Percentiles rank a stretch among this genome's conserved stretches.
These are phyloP conservation scores for Passiflora organensis DNA, from an alignment of 345 rosid species.

Conservation along the genomic window DNA sequence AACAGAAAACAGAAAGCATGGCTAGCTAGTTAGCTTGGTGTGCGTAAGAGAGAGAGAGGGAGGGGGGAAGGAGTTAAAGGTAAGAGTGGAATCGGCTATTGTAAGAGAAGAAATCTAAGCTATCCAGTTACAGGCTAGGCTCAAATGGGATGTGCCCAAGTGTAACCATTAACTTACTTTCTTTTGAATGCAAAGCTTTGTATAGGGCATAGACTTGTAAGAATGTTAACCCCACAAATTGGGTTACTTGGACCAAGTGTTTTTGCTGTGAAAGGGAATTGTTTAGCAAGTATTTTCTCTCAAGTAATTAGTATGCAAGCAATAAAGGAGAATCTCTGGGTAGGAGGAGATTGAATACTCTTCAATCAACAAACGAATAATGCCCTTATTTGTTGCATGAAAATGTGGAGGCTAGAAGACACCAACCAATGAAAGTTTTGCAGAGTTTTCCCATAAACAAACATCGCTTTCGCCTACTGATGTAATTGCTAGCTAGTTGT, in stretches of 20 bases:
- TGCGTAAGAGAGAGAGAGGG: background rate
- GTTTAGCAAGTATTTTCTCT: constrained; percentile 1
- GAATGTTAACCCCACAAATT: constrained; percentile 40
- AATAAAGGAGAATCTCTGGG: no score
- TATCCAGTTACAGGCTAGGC: no score
- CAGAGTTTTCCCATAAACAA: no score
- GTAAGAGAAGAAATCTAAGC: constrained; percentile 8
- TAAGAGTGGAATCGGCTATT: constrained; percentile 16
- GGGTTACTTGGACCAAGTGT: constrained; percentile 8
- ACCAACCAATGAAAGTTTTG: no score
- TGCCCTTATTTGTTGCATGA: constrained; percentile 57
- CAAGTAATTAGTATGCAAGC: constrained; percentile 21
- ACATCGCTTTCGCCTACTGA: no score
- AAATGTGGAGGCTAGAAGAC: constrained; percentile 31
- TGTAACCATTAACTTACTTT: constrained; percentile 34
- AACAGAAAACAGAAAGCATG: background rate
- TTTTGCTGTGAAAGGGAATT: constrained; percentile 8
- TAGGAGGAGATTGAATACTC: constrained; percentile 1
- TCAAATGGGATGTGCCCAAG: background rate
- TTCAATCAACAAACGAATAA: constrained; percentile 1
- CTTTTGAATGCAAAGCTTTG: constrained; percentile 64
- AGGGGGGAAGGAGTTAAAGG: constrained; percentile 22
- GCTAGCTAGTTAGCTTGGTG: no score
- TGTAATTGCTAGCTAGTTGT: no score
- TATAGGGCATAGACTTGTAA: constrained; percentile 41